A percentile compares a stretch with the other conserved stretches of the same genome.
These are phyloP conservation scores for Thinopyrum elongatum DNA, from an alignment of 176 grass and related monocot genomes.

Conservation along the genomic window DNA sequence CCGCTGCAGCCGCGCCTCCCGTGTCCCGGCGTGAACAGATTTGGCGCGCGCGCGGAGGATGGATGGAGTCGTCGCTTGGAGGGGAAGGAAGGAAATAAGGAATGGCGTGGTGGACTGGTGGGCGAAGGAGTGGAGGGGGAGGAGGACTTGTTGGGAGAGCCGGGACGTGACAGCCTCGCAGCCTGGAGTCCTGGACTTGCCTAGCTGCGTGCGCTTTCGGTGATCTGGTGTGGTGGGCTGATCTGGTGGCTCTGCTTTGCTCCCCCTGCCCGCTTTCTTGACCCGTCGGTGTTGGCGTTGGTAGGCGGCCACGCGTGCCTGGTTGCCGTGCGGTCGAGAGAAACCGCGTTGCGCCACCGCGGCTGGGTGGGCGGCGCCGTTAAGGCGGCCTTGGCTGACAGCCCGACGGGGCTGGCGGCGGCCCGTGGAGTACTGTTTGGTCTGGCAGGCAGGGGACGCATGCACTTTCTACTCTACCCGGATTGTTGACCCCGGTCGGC, in stretches of 20 bases:
- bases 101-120: background rate
- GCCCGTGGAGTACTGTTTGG: background rate
- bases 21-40: too few species aligned
- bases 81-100: background rate
- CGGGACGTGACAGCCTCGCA: slow-evolving; percentile 16
- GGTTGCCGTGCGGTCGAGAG: background rate
- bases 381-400: background rate
- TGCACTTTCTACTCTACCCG: too few species aligned
- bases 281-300: background rate
- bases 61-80: background rate
- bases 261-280: background rate
- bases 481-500: background rate
- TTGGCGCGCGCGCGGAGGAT: background rate
- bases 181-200: background rate
- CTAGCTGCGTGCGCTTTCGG: background rate
- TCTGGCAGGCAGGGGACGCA: too few species aligned
- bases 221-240: background rate
- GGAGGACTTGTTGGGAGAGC: background rate
- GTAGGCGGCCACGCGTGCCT: background rate
- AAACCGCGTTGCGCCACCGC: slow-evolving; percentile 10
- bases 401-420: background rate
- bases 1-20: too few species aligned
- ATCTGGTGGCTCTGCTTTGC: background rate
- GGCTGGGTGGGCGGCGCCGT: background rate
- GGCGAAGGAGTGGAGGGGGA: background rate